phyloP scores from a whole-genome alignment of 345 rosid species.

The Aurinia saxatilis region DNA sequence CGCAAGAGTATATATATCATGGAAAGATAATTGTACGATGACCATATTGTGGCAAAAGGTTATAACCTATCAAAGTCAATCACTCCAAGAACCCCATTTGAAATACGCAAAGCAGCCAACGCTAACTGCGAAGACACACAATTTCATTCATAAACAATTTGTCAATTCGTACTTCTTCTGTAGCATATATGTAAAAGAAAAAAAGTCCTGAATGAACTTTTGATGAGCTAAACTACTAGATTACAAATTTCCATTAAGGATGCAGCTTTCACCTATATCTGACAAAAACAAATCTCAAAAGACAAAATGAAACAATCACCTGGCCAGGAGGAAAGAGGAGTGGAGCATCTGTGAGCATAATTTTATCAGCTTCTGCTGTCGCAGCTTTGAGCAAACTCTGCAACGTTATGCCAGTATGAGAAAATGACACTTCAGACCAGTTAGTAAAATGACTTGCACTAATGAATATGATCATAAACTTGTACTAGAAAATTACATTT shows the following conservation, averaged over 20 bases:
- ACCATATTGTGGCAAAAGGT: conserved; percentile 1
- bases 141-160: conserved; percentile 1
- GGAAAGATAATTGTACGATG: neutral
- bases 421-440: neutral
- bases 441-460: neutral
- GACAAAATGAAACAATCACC: conserved; percentile 34
- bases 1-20: neutral
- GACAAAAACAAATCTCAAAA: neutral
- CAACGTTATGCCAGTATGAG: conserved; percentile 18
- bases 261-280: neutral
- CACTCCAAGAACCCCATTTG: conserved; percentile 52
- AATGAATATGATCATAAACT: neutral
- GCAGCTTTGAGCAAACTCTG: conserved; percentile 67
- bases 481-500: neutral
- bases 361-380: conserved; percentile 62
- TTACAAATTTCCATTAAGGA: neutral
- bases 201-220: neutral
- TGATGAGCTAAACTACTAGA: neutral
- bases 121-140: conserved; percentile 53
- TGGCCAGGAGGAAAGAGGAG: conserved; percentile 91
- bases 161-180: neutral
- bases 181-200: neutral
- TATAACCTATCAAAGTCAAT: conserved; percentile 74
- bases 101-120: conserved; percentile 62
- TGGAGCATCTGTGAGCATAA: conserved; percentile 91